Evolutionary conservation across 2,329 filamentous ascomycete genomes (phyloP), one percentile per base, ranked within the genome.

Genomic region (Xylariaceae sp.): DNA sequence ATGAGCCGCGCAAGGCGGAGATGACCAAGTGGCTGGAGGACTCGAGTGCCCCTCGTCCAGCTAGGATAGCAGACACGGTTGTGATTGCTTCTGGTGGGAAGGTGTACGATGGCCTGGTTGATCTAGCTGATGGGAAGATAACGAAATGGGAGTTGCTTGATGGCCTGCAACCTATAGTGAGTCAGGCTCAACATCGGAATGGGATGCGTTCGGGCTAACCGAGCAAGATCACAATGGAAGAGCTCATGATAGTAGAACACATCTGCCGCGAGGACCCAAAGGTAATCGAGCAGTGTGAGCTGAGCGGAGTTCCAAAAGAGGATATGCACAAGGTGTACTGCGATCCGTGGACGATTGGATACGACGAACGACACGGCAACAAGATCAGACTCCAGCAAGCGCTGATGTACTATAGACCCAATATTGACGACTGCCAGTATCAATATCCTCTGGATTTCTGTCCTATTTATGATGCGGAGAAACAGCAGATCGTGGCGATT

Each of bases 321-420:
- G 87, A 95, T 46, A 95, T 96, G 90, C 72, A 93, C 72, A 95
- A 95, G 67, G 87, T 96, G 36, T 95, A 94, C 70, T 95, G 89
- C 64, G 90, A 96, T 61, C 89, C 88, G 9, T 96, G 90, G 90
- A 95, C 90, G 1, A 95, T 96, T 64, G 90, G 90, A 37, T 95
- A 89, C 60, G 90, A 96, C 55, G 87, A 94, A 68, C 83, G 90
- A 34, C 93, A 89, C 56, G 90, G 89, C 47, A 91, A 69, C 61
- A 72, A 72, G 33, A 73, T 88, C 33, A 82, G 90, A 41, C 78
- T 95, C 3, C 90, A 96, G 66, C 90, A 96, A 67, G 90, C 89
- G 2, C 72, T 96, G 41, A 95, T 95, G 89, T 96, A 96, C 72
- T 96, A 94, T 65, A 82, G 90, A 13, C 89, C 89, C 3, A 75